These are phyloP conservation scores for Blastobotrys ciferrii DNA, from an alignment of 1,139 yeast species.

Conservation along the genomic window DNA sequence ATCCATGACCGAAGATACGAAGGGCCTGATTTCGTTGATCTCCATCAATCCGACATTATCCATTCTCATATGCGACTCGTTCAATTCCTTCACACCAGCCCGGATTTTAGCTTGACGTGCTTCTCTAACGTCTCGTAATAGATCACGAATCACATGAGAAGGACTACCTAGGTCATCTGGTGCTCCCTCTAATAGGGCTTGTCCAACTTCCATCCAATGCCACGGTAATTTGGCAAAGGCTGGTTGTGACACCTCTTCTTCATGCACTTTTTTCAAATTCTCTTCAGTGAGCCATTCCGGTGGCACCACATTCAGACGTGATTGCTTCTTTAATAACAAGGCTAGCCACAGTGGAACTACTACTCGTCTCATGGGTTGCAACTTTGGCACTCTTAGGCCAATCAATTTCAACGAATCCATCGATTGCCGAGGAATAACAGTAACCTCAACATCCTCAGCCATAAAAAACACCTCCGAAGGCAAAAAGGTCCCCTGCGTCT, in stretches of 20 bases:
- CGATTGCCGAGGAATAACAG: slow-evolving; percentile 72
- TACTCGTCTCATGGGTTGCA: slow-evolving; percentile 67
- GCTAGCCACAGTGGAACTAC: slow-evolving; percentile 89
- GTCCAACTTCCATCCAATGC: slow-evolving; percentile 84
- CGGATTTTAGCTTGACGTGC: slow-evolving; percentile 77
- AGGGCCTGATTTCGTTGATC: slow-evolving; percentile 84
- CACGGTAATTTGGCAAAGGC: slow-evolving; percentile 74
- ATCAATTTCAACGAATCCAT: slow-evolving; percentile 63
- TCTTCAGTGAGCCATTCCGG: slow-evolving; percentile 80
- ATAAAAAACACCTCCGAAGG: slow-evolving; percentile 80
- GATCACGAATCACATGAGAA: slow-evolving; percentile 59
- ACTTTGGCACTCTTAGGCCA: slow-evolving; percentile 50
- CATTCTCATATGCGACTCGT: slow-evolving; percentile 79
- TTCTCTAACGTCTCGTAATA: slow-evolving; percentile 82
- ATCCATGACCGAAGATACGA: slow-evolving; percentile 76
- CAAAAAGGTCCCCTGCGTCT: slow-evolving; percentile 55
- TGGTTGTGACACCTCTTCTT: slow-evolving; percentile 60
- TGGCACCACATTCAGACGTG: slow-evolving; percentile 78
- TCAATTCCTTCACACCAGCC: slow-evolving; percentile 71
- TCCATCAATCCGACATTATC: slow-evolving; percentile 82
- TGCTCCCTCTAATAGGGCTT: slow-evolving; percentile 63
- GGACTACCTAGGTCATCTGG: slow-evolving; percentile 73
- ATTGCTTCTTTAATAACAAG: slow-evolving; percentile 73
- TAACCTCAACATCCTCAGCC: slow-evolving; percentile 75
- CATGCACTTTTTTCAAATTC: slow-evolving; percentile 58